A percentile compares a stretch with the other conserved stretches of the same genome.
Conservation (phyloP, 495 filamentous ascomycete genomes). For the Podospora pseudopauciseta region DNA sequence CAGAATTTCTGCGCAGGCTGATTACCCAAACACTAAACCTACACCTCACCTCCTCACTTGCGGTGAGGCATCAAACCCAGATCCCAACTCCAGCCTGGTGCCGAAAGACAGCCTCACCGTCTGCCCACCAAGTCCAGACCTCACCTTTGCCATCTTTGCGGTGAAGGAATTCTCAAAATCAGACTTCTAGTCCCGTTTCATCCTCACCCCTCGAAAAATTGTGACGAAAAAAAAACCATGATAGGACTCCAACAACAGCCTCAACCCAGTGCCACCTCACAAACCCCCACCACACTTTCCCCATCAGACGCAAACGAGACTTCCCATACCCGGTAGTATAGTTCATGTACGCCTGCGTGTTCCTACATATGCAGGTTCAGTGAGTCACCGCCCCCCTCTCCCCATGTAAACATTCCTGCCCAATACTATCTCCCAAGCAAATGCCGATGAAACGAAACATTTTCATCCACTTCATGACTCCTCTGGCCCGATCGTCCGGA, state of each 20-base stretch:
- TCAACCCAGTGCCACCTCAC: neutral
- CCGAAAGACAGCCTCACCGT: too few species aligned
- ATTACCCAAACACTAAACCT: too few species aligned
- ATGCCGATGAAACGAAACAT: neutral
- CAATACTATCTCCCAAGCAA: neutral
- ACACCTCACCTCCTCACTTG: too few species aligned
- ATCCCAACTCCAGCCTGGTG: too few species aligned
- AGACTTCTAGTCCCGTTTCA: neutral
- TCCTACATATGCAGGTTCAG: neutral
- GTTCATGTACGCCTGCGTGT: neutral
- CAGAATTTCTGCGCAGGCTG: too few species aligned
- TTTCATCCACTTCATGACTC: neutral
- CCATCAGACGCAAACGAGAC: neutral
- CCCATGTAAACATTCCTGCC: neutral
- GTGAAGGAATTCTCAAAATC: neutral
- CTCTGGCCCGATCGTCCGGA: neutral
- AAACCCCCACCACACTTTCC: neutral
- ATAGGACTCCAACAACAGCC: neutral
- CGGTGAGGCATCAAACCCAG: too few species aligned
- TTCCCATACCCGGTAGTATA: neutral
- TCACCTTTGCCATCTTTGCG: neutral
- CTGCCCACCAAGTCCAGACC: neutral
- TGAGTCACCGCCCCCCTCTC: neutral
- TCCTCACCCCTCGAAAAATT: neutral
- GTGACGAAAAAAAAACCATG: neutral